A percentile compares a stretch with the other conserved stretches of the same genome.
Conservation (phyloP, 345 rosid species). For the Eucalyptus pauciflora region DNA sequence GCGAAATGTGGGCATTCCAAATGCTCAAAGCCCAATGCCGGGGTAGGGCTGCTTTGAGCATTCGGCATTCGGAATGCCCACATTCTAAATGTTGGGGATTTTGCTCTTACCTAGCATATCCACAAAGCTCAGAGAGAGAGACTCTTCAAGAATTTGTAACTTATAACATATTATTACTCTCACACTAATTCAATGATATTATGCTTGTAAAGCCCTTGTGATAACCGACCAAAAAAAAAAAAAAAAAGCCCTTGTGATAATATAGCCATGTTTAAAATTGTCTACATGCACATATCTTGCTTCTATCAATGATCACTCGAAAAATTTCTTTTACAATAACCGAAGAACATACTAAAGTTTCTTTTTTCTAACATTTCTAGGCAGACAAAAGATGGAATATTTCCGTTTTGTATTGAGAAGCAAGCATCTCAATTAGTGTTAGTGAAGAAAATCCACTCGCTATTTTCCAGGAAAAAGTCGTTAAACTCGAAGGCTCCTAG, state of each 20-base stretch:
- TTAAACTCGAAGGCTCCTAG: background rate
- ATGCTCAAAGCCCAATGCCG: too few species aligned
- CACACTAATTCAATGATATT: fast-evolving
- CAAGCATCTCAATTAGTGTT: background rate
- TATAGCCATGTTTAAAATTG: background rate
- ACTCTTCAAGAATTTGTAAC: background rate
- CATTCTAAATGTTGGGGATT: too few species aligned
- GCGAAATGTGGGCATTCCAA: too few species aligned
- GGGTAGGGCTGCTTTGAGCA: too few species aligned
- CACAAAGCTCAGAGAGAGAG: too few species aligned
- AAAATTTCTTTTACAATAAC: background rate
- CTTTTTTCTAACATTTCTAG: background rate
- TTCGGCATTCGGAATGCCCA: too few species aligned
- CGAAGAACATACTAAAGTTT: background rate
- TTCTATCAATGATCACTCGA: background rate
- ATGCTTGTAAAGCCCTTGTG: background rate
- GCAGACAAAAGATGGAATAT: background rate
- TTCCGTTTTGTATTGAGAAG: background rate
- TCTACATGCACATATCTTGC: background rate
- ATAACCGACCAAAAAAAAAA: too few species aligned
- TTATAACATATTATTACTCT: too few species aligned
- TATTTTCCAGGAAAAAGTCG: background rate
- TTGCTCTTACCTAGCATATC: too few species aligned
- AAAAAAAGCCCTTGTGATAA: background rate
- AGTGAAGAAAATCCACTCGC: background rate